These are phyloP conservation scores for Furcasterigmium sp. DNA, from an alignment of 2,329 filamentous ascomycete species.

Conservation along the genomic window DNA sequence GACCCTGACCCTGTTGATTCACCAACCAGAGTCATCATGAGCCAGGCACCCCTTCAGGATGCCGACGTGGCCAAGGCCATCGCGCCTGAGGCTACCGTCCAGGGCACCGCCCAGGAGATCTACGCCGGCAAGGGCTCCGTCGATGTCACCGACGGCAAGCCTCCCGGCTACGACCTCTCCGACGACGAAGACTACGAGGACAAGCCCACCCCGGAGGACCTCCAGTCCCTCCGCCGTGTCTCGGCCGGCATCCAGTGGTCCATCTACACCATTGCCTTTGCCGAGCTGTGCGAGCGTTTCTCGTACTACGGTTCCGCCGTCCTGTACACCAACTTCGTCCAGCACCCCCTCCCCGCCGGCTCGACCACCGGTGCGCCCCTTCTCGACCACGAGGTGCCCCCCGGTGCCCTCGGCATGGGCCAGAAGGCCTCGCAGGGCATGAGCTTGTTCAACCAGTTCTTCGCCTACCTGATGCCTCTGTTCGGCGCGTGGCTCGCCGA, in stretches of 20 bases:
- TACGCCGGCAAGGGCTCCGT: constrained; percentile 13
- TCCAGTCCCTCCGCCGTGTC: constrained; percentile 55
- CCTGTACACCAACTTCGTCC: constrained; percentile 64
- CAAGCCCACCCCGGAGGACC: constrained; percentile 56
- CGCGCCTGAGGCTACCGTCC: constrained; percentile 10
- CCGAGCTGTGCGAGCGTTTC: constrained; percentile 72
- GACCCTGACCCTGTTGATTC: no score
- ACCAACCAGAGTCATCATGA: constrained; percentile 7
- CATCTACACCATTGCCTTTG: constrained; percentile 65
- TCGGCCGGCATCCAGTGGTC: constrained; percentile 60
- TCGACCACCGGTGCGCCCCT: constrained; percentile 47
- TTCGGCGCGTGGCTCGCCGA: constrained; percentile 58
- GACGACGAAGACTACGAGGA: constrained; percentile 24
- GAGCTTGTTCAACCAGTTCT: constrained; percentile 53
- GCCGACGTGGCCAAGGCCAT: constrained; percentile 15
- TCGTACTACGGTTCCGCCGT: constrained; percentile 70
- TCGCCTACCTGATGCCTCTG: constrained; percentile 55
- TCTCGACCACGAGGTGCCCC: constrained; percentile 21
- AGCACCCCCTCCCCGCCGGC: constrained; percentile 45
- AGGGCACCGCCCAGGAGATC: constrained; percentile 14
- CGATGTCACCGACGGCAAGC: constrained; percentile 12
- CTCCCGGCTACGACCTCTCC: constrained; percentile 16
- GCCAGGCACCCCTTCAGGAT: constrained; percentile 11
- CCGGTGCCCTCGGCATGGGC: constrained; percentile 54
- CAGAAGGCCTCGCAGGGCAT: constrained; percentile 47